Percentiles rank a stretch among this genome's conserved stretches.
These are phyloP conservation scores for Heliamphora pulchella DNA, from an alignment of 179 eudicot genomes.

Conservation along the genomic window DNA sequence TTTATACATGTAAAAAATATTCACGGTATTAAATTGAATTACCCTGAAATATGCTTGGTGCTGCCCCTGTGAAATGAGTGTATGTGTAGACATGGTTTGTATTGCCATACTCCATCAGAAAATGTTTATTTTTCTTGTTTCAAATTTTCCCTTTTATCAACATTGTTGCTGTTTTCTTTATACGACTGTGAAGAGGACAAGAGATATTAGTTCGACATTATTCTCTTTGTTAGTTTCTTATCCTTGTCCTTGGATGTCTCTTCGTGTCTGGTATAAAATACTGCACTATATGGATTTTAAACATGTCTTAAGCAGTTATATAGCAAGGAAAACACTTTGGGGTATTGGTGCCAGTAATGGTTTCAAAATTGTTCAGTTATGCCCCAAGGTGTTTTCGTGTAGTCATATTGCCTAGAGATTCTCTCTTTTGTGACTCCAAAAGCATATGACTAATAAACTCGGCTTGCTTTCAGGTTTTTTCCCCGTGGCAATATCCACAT, in stretches of 20 bases:
- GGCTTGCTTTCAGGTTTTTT: constrained; percentile 4
- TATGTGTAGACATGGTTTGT: no score
- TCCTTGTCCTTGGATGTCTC: background rate
- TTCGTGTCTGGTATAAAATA: background rate
- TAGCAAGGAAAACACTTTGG: background rate
- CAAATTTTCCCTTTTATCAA: background rate
- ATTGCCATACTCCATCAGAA: no score
- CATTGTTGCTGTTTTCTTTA: background rate
- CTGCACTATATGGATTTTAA: background rate
- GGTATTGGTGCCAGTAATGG: background rate
- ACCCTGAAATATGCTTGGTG: no score
- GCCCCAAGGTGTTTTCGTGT: constrained; percentile 1
- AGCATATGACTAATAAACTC: background rate
- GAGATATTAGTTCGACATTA: background rate
- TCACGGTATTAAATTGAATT: no score
- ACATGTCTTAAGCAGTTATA: background rate
- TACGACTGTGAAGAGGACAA: background rate
- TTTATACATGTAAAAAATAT: no score
- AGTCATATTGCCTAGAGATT: background rate
- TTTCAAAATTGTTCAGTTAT: constrained; percentile 2
- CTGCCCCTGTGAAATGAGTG: no score
- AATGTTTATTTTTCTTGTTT: no score
- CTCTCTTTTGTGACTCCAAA: background rate
- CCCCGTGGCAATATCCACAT: background rate
- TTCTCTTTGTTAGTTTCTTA: background rate